Conservation (phyloP, 495 filamentous ascomycete species). For the Penicillium macrosclerotiorum region DNA sequence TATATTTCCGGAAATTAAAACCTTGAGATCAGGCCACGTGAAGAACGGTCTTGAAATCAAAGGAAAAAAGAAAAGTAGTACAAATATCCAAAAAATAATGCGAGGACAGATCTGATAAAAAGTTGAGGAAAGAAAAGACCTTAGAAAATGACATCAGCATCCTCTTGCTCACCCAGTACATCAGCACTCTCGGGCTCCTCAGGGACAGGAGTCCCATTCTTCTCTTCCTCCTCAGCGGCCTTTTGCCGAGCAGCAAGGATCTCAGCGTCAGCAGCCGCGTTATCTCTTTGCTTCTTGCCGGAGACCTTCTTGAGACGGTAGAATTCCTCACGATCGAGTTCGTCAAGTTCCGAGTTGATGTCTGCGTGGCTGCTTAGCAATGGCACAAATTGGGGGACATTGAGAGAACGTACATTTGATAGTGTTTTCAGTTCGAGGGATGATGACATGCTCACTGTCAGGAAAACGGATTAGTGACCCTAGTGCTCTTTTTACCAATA, state of each 20-base stretch:
- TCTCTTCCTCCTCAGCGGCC: constrained; percentile 38
- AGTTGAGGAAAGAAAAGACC: constrained; percentile 1
- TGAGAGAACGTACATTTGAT: constrained; percentile 73
- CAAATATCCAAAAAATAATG: constrained; percentile 21
- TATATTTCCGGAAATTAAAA: constrained; percentile 11
- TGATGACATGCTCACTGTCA: constrained; percentile 92
- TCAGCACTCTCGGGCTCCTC: constrained; percentile 38
- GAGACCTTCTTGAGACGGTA: constrained; percentile 98
- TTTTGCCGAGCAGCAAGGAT: constrained; percentile 59
- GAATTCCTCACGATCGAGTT: constrained; percentile 97
- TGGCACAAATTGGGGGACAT: not conserved
- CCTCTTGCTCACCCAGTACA: too few relatives aligned
- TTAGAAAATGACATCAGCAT: constrained; percentile 95
- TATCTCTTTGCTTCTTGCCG: constrained; percentile 89
- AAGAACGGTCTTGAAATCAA: not conserved
- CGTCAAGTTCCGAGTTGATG: constrained; percentile 98
- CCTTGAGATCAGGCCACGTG: constrained; percentile 6
- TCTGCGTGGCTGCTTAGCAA: constrained; percentile 47
- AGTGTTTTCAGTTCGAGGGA: constrained; percentile 95
- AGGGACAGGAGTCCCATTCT: constrained; percentile 29
- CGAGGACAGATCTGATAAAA: constrained; percentile 8
- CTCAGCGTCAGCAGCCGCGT: constrained; percentile 69
- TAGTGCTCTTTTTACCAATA: not conserved
- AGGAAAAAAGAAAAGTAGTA: constrained; percentile 15
- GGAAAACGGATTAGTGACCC: constrained; percentile 14